Evolutionary conservation across 192 early-diverging fungal genomes (phyloP), one percentile per base, ranked within the genome.

Genomic region (Paraglomus occultum): DNA sequence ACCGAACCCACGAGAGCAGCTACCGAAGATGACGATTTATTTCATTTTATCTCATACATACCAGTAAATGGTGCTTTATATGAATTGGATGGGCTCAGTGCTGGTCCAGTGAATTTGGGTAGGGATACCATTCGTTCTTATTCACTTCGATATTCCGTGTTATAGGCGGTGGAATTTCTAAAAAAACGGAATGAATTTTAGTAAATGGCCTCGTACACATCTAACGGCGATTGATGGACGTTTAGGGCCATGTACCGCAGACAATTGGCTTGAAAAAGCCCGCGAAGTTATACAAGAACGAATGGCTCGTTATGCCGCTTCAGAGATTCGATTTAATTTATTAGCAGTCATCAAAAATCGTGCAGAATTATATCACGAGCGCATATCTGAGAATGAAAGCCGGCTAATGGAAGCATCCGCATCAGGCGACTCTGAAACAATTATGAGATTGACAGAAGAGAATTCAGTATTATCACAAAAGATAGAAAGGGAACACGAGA

Each of bases 21-120:
- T 0, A 78, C 84, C 54, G 85, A 88, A 48, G 86, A 84, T 8
- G 85, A 92, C 54, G 91, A 93, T 53, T 59, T 90, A 31, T 93
- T 89, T 61, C 91, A 93, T 69, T 93, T 93, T 67, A 85, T 93
- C 64, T 85, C 88, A 53, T 93, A 91, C 55, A 82, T 90, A 31
- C 89, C 90, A 2, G 78, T 89, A n/a, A 77, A 79, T 59, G 91
- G 91, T 0, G 78, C 82, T 8, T 71, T 94, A 20, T 92, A 88
- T 45, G 92, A 94, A 78, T 78, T 94, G 45, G 92, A 94, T 70
- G 92, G 92, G 0, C 74, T 94, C 18, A 84, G 85, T 55, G 73
- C 73, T 5, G 83, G 84, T 12, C 92, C 92, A 11, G 73, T 92
- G 2, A 87, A 91, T 70, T 82, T 80, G 10, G 77, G 77, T 78